phyloP scores from a whole-genome alignment of 2,329 filamentous ascomycete species.

The Neurospora sp. region DNA sequence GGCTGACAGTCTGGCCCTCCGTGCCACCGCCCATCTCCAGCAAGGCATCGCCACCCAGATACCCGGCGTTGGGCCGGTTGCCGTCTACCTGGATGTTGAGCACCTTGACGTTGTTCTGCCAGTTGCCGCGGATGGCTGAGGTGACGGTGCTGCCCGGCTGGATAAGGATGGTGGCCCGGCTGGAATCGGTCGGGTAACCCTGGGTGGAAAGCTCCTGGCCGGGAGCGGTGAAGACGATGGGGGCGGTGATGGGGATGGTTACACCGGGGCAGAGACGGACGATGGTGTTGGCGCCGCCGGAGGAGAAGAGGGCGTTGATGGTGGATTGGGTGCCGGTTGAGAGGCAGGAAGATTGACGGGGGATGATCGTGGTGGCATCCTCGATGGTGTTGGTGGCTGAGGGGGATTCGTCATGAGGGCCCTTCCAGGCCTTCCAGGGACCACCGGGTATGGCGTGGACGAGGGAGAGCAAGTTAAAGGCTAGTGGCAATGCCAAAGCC shows the following conservation, averaged over 20 bases:
- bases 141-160: constrained; percentile 14
- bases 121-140: constrained; percentile 14
- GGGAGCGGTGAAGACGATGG: background rate
- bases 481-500: background rate
- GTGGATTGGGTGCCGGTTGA: constrained; percentile 23
- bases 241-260: background rate
- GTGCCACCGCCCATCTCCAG: constrained; percentile 19
- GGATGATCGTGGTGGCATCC: constrained; percentile 21
- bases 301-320: background rate
- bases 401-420: background rate
- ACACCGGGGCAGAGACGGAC: background rate
- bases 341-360: constrained; percentile 35
- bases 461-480: background rate
- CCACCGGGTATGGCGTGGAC: background rate
- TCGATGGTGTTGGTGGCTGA: background rate
- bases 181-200: constrained; percentile 16
- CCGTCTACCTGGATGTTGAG: constrained; percentile 20
- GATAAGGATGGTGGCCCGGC: constrained; percentile 17
- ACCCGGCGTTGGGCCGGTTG: constrained; percentile 15
- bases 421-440: background rate
- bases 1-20: constrained; percentile 14
- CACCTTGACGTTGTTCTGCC: constrained; percentile 14
- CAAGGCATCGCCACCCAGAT: constrained; percentile 16
- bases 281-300: constrained; percentile 1
- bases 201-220: constrained; percentile 19